phyloP scores from a whole-genome alignment of 2,329 filamentous ascomycete genomes.

The Colletotrichum sidae region DNA sequence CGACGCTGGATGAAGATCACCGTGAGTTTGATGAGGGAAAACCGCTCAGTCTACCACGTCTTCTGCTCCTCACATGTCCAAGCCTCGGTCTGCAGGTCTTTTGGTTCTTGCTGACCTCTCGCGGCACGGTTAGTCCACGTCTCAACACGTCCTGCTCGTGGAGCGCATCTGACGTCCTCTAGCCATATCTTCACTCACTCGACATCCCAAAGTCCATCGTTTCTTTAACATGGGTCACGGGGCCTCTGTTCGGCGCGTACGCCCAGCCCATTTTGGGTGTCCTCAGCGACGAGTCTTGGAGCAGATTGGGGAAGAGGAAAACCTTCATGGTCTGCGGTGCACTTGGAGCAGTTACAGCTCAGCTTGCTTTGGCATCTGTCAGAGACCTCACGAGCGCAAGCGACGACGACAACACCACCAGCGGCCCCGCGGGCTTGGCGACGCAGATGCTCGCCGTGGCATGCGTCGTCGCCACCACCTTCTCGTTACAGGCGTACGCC shows the following conservation, averaged over 20 bases:
- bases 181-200: not conserved
- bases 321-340: not conserved
- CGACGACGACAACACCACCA: not conserved
- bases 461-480: not conserved
- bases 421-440: not conserved
- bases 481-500: slow-evolving; percentile 3
- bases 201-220: not conserved
- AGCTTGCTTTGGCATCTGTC: not conserved
- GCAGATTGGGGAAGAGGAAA: not conserved
- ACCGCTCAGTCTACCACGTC: not conserved
- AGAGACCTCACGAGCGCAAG: not conserved
- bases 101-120: not conserved
- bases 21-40: too few species aligned
- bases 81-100: not conserved
- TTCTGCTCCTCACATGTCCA: not conserved
- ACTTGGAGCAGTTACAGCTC: not conserved
- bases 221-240: not conserved
- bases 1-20: too few species aligned
- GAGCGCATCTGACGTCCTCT: not conserved
- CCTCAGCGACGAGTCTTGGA: not conserved
- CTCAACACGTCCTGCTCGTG: not conserved
- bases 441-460: not conserved
- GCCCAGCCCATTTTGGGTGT: not conserved
- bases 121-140: not conserved
- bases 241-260: not conserved